A percentile compares a stretch with the other conserved stretches of the same genome.
phyloP scores from a whole-genome alignment of 2,329 filamentous ascomycete genomes.

The Pyricularia sp. region DNA sequence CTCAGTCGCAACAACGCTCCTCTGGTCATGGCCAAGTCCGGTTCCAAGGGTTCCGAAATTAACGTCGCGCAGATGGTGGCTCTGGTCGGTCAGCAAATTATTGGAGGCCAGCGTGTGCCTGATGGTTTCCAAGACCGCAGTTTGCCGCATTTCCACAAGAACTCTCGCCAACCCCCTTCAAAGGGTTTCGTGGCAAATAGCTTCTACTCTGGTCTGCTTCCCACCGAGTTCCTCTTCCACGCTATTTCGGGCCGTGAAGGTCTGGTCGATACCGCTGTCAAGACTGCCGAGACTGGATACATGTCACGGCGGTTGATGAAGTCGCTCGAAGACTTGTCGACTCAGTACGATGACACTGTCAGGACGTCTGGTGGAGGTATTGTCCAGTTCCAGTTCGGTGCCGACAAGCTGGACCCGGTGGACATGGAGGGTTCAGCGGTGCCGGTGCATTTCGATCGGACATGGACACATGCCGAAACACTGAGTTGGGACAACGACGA shows the following conservation, averaged over 20 bases:
- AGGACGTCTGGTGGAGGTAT: slow-evolving; percentile 78
- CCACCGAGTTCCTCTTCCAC: slow-evolving; percentile 94
- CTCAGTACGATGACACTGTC: slow-evolving; percentile 88
- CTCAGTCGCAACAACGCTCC: slow-evolving; percentile 87
- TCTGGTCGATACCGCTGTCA: slow-evolving; percentile 95
- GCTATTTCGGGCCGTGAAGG: slow-evolving; percentile 97
- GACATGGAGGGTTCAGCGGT: slow-evolving; percentile 94
- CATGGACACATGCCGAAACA: slow-evolving; percentile 69
- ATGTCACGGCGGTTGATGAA: slow-evolving; percentile 99
- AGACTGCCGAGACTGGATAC: slow-evolving; percentile 96
- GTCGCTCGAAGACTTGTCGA: slow-evolving; percentile 86
- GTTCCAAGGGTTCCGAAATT: slow-evolving; percentile 92
- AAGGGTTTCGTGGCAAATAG: slow-evolving; percentile 97
- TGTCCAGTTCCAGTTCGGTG: slow-evolving; percentile 95
- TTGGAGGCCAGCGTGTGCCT: slow-evolving; percentile 79
- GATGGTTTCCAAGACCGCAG: slow-evolving; percentile 96
- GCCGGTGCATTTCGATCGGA: slow-evolving; percentile 84
- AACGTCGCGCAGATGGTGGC: slow-evolving; percentile 99
- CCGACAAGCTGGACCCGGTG: slow-evolving; percentile 87
- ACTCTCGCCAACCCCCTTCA: slow-evolving; percentile 77
- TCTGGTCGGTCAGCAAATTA: slow-evolving; percentile 94
- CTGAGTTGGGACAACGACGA: slow-evolving; percentile 71
- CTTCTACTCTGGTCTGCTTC: slow-evolving; percentile 84
- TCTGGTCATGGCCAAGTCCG: slow-evolving; percentile 91
- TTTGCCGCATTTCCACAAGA: slow-evolving; percentile 89